Base-by-base conservation (phyloP, 176 grass and related monocot genomes). In the Oryza meyeriana region DNA sequence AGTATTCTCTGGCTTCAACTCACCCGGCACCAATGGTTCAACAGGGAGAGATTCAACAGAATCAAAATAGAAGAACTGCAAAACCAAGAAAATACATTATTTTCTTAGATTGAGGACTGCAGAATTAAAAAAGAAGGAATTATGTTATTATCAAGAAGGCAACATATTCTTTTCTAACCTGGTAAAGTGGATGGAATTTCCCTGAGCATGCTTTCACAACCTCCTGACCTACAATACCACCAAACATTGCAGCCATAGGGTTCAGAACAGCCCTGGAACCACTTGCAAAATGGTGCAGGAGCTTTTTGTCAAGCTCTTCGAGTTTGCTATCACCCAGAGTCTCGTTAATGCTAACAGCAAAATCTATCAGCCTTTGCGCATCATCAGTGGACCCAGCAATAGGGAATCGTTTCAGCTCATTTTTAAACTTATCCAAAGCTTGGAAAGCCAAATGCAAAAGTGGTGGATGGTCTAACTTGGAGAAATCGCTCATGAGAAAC, bases 31-130 rank as follows among this genome's bases (percentile, higher is more conserved):
- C 81, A 97, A 80, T 12, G 94, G 81, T 74, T 97, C 92, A 81
- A 83, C 70, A 17, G 92, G 92, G 63, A 97, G 94, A 66, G 94
- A 97, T 73, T 97, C 94, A 69, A 94, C 81, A 75, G 94, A 97
- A 82, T 97, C 92, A 55, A 97, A 97, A 82, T 97, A 97, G 87
- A 97, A 97, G 74, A 97, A 97, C 92, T 97, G 92, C 78, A 86
- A 88, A 88, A 85, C 59, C 59, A 62, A 69, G 75, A 55, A 1
- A 44, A 0, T 9, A 72, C 28, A 79, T 36, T 44, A 68, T 71
- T 69, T n/a, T n/a, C n/a, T 28, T 27, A 68, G 6, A 70, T n/a
- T 59, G n/a, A 59, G 14, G 12, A 41, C 17, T 61, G 69, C 35
- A 33, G 40, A 64, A 64, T 66, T n/a, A n/a, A n/a, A 36, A 76